A percentile compares a stretch with the other conserved stretches of the same genome.
These are phyloP conservation scores for Pinus tabuliformis DNA, from an alignment of 75 land plant genomes.

Conservation along the genomic window DNA sequence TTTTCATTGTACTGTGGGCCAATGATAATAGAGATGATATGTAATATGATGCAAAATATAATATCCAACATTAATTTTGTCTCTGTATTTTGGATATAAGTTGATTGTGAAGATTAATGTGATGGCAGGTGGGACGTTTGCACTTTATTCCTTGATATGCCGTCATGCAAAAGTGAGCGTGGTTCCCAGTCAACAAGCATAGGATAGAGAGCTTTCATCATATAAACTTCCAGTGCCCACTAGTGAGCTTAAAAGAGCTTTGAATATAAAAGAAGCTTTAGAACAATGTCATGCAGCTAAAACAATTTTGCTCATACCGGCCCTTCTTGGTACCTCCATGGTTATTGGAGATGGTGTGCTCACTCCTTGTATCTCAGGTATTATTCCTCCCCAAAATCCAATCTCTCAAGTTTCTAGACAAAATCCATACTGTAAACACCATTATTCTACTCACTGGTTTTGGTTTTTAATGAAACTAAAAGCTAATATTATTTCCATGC, in stretches of 20 bases:
- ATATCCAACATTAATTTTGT: not conserved
- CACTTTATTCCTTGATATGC: slow-evolving; percentile 66
- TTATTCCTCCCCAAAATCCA: not conserved
- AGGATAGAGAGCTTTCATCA: slow-evolving; percentile 34
- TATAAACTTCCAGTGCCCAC: slow-evolving; percentile 33
- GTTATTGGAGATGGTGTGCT: slow-evolving; percentile 75
- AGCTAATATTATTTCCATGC: not conserved
- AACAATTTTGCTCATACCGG: slow-evolving; percentile 28
- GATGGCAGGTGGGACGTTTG: slow-evolving; percentile 68
- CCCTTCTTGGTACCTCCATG: slow-evolving; percentile 72
- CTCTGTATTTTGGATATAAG: not conserved
- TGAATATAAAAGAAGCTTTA: slow-evolving; percentile 22
- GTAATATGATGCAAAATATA: not conserved
- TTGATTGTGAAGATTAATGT: not conserved
- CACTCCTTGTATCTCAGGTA: slow-evolving; percentile 79
- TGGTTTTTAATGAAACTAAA: too few species aligned
- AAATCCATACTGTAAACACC: too few species aligned
- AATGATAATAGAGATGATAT: slow-evolving; percentile 79
- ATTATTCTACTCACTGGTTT: too few species aligned
- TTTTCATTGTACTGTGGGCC: slow-evolving; percentile 67
- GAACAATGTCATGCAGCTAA: slow-evolving; percentile 41
- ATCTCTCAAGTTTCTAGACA: not conserved
- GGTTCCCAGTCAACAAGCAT: slow-evolving; percentile 40
- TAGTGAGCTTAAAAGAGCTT: slow-evolving; percentile 13
- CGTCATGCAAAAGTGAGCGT: slow-evolving; percentile 55